Evolutionary conservation across 2,329 filamentous ascomycete genomes (phyloP), one percentile per base, ranked within the genome.

Genomic region (Thelonectria olida): DNA sequence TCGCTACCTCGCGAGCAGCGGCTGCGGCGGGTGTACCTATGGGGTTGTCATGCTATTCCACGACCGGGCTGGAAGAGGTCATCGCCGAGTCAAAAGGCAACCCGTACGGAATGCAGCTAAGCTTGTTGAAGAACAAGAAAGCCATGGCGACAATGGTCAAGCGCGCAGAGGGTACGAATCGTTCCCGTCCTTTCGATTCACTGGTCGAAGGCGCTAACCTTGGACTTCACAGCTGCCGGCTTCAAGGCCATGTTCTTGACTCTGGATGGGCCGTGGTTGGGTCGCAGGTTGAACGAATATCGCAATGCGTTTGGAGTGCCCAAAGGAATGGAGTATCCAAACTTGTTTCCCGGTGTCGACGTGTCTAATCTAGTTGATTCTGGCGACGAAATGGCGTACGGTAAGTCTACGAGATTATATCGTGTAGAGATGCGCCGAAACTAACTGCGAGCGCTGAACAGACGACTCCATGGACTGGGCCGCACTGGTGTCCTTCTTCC

Each of bases 171-270:
- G 54, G 61, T 64, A 36, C 19, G 61, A n/a, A n/a, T n/a, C n/a
- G n/a, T n/a, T 52, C 15, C 38, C 3, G 10, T 2, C 10, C 3
- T 8, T 5, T 8, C 2, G 5, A 25, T 9, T 15, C 2, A 2
- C 15, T 2, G 5, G 19, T 8, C 5, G 10, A 7, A n/a, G n/a
- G n/a, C 12, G 9, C 56, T 54, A n/a, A 58, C 15, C 4, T 28
- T 0, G n/a, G n/a, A n/a, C n/a, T n/a, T n/a, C 15, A n/a, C 19
- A 64, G 61, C 59, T 12, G 54, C 59, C 25, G 64, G 67, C 13
- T 71, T 66, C 61, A 74, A 70, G 47, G 72, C 72, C 15, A 61
- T 74, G 17, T 66, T 74, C 4, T 62, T 74, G 36, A 72, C 72
- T 2, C 60, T 73, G 2, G 72, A 73, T 31, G 65, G 64, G 3